These are phyloP conservation scores for Blastosporella zonata DNA, from an alignment of 1,284 basidiomycete species.

Conservation along the genomic window DNA sequence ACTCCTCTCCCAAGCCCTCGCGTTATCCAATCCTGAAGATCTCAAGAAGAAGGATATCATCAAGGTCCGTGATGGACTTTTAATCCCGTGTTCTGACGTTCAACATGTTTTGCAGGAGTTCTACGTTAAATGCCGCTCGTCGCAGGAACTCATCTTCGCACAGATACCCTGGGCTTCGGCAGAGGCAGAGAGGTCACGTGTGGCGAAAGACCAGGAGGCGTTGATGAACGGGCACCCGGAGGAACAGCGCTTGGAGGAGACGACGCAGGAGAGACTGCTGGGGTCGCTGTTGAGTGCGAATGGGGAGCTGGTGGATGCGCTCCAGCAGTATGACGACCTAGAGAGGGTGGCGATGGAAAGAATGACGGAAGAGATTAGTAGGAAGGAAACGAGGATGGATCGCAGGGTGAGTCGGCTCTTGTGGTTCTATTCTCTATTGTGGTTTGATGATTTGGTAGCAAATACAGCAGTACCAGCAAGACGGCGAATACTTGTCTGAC, in stretches of 20 bases:
- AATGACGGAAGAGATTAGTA: conserved; percentile 59
- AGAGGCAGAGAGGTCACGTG: conserved; percentile 62
- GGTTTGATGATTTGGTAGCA: conserved; percentile 7
- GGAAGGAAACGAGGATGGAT: conserved; percentile 54
- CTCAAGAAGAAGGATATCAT: conserved; percentile 58
- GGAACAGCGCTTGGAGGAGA: conserved; percentile 41
- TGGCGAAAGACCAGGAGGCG: conserved; percentile 27
- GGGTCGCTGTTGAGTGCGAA: conserved; percentile 66
- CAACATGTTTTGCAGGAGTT: conserved; percentile 54
- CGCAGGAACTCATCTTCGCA: conserved; percentile 27
- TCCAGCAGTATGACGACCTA: conserved; percentile 59
- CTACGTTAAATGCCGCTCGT: conserved; percentile 62
- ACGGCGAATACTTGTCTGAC: conserved; percentile 20
- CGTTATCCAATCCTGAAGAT: conserved; percentile 63
- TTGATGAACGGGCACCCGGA: conserved; percentile 19
- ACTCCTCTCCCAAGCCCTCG: conserved; percentile 62
- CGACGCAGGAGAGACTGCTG: conserved; percentile 60
- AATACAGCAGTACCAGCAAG: conserved; percentile 33
- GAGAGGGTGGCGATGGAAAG: conserved; percentile 63
- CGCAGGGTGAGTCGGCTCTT: conserved; percentile 42
- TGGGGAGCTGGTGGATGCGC: conserved; percentile 39
- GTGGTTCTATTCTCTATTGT: not conserved
- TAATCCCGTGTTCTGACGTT: not conserved
- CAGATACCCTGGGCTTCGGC: conserved; percentile 63
- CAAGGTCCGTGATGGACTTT: conserved; percentile 39